Percentiles rank a stretch among this genome's conserved stretches.
phyloP scores from a whole-genome alignment of 2,329 filamentous ascomycete genomes.

The Gnomoniopsis smithogilvyi region DNA sequence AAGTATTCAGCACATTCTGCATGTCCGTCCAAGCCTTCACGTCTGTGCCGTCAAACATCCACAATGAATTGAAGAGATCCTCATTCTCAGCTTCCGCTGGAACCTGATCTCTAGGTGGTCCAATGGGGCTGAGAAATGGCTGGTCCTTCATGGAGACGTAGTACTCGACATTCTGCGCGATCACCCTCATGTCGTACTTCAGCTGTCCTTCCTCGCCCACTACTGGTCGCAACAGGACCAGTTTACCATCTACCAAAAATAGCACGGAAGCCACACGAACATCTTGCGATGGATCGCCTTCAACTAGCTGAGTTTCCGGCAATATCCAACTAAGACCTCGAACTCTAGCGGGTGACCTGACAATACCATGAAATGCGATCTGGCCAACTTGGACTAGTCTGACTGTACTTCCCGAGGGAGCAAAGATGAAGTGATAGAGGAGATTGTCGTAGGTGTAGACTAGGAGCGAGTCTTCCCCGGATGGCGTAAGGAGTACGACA shows the following conservation, averaged over 20 bases:
- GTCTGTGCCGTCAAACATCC: slow-evolving; percentile 87
- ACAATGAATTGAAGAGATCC: slow-evolving; percentile 79
- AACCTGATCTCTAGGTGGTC: slow-evolving; percentile 20
- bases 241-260: slow-evolving; percentile 95
- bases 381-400: slow-evolving; percentile 91
- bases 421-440: slow-evolving; percentile 91
- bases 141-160: slow-evolving; percentile 92
- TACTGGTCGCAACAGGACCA: slow-evolving; percentile 87
- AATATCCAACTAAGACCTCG: slow-evolving; percentile 94
- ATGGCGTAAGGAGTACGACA: slow-evolving; percentile 84
- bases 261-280: slow-evolving; percentile 90
- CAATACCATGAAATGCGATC: slow-evolving; percentile 95
- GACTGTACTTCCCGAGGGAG: slow-evolving; percentile 64
- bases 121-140: slow-evolving; percentile 39
- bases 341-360: slow-evolving; percentile 87
- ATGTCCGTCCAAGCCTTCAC: slow-evolving; percentile 89
- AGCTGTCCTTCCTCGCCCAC: slow-evolving; percentile 77
- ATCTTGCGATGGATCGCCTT: slow-evolving; percentile 93
- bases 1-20: slow-evolving; percentile 74
- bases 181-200: slow-evolving; percentile 97
- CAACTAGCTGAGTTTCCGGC: slow-evolving; percentile 81
- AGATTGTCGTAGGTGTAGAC: slow-evolving; percentile 98
- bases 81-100: slow-evolving; percentile 32
- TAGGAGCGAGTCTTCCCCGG: slow-evolving; percentile 89
- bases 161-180: slow-evolving; percentile 94